Evolutionary conservation across 164 flowering plant genomes (phyloP).

Genomic region (Aristolochia contorta): DNA sequence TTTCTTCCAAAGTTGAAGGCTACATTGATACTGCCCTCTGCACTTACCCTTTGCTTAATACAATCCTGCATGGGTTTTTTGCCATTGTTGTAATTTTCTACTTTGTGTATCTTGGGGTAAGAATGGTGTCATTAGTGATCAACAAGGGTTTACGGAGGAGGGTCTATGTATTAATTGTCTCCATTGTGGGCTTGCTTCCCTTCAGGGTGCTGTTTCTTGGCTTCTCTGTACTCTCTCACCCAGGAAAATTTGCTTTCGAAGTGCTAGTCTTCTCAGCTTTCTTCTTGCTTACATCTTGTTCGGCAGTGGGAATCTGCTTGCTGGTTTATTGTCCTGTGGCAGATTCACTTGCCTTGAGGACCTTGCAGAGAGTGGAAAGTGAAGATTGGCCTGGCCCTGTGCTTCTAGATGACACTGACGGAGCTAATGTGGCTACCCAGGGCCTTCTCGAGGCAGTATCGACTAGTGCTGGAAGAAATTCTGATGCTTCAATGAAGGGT

Average conservation of each 20-base stretch:
- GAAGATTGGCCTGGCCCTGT: conserved; percentile 23
- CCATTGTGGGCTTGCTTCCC: conserved; percentile 63
- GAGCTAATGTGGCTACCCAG: conserved; percentile 51
- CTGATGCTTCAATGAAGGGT: conserved; percentile 58
- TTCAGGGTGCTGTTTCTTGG: conserved; percentile 78
- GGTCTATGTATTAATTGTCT: conserved; percentile 57
- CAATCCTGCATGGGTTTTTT: conserved; percentile 64
- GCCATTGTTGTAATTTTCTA: conserved; percentile 42
- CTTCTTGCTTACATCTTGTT: conserved; percentile 59
- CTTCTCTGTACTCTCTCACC: conserved; percentile 56
- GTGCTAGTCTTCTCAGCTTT: conserved; percentile 65
- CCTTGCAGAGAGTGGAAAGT: conserved; percentile 40
- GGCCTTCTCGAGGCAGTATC: conserved; percentile 34
- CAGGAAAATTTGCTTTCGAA: conserved; percentile 55
- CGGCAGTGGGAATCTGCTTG: conserved; percentile 55
- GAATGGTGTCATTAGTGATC: conserved; percentile 60
- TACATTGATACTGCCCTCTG: conserved; percentile 39
- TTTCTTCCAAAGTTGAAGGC: conserved; percentile 4
- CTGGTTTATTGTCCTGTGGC: conserved; percentile 85
- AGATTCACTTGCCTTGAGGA: conserved; percentile 67
- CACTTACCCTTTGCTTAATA: conserved; percentile 83
- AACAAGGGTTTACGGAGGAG: conserved; percentile 80
- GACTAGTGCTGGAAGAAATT: conserved; percentile 40
- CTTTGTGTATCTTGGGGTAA: conserved; percentile 68
- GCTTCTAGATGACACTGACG: conserved; percentile 30